A percentile compares a stretch with the other conserved stretches of the same genome.
Conservation (phyloP, 306 rosid species). For the Lathyrus aphaca region DNA sequence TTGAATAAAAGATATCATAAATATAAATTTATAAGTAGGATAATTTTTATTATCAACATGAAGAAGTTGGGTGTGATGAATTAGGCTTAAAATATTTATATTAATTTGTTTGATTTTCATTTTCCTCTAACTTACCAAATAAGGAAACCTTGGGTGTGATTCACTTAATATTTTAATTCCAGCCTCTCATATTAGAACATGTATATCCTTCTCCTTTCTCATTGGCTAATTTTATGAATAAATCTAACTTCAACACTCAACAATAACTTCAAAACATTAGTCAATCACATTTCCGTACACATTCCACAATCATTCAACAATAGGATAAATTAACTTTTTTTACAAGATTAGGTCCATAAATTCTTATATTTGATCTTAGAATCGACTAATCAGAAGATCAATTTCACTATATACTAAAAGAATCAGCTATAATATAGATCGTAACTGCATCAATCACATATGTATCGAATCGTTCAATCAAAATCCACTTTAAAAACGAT, state of each 20-base stretch:
- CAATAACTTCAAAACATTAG: conserved; percentile 37
- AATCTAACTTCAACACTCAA: conserved; percentile 29
- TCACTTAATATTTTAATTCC: neutral
- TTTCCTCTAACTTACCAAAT: conserved; percentile 2
- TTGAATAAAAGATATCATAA: too few relatives aligned
- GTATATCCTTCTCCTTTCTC: neutral
- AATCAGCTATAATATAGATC: too few relatives aligned
- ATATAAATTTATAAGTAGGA: too few relatives aligned
- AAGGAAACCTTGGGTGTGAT: neutral
- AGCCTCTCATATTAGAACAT: neutral
- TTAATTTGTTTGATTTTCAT: neutral
- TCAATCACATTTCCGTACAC: conserved; percentile 45
- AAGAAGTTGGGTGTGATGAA: too few relatives aligned
- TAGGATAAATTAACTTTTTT: neutral
- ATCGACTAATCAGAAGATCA: too few relatives aligned
- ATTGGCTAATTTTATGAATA: conserved; percentile 24
- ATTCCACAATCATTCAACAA: conserved; percentile 28
- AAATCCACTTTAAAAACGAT: too few relatives aligned
- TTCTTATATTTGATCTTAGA: too few relatives aligned
- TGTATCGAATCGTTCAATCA: too few relatives aligned
- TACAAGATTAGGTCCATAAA: neutral
- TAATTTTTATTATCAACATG: too few relatives aligned
- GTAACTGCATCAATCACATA: too few relatives aligned
- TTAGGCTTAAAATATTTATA: too few relatives aligned
- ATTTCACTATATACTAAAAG: too few relatives aligned